These are phyloP conservation scores for Artemisia tridentata DNA, from an alignment of 129 eudicot genomes.

Conservation along the genomic window DNA sequence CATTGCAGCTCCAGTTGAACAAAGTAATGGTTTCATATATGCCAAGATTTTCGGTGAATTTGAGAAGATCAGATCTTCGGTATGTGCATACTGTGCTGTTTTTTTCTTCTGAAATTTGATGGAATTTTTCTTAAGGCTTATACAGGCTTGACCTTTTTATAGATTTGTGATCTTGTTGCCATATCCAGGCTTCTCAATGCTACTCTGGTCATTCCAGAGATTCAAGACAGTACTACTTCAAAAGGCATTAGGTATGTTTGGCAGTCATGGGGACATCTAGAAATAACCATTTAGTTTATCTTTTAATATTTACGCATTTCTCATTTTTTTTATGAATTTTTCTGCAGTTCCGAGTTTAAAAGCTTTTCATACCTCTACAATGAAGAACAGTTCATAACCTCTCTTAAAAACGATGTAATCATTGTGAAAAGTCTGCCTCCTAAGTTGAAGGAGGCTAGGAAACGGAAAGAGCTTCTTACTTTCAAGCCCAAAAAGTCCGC, in stretches of 20 bases:
- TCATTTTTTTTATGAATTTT: conserved; percentile 7
- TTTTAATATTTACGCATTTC: not conserved
- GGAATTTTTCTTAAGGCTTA: conserved; percentile 22
- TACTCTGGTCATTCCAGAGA: conserved; percentile 93
- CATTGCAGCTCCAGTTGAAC: conserved; percentile 62
- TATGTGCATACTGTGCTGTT: conserved; percentile 36
- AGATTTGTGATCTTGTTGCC: conserved; percentile 94
- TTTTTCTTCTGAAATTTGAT: conserved; percentile 5
- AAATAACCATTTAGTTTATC: conserved; percentile 16
- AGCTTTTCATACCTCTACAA: conserved; percentile 88
- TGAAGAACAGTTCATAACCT: conserved; percentile 74
- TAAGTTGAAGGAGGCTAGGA: conserved; percentile 59
- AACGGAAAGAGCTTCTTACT: conserved; percentile 54
- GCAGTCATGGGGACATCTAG: conserved; percentile 8
- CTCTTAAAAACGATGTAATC: conserved; percentile 69
- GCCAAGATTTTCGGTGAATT: conserved; percentile 93
- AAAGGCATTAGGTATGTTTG: conserved; percentile 79
- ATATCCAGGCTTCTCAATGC: conserved; percentile 95
- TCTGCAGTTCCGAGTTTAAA: conserved; percentile 70
- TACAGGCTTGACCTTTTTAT: conserved; percentile 46
- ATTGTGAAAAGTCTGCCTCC: conserved; percentile 69
- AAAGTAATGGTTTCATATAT: conserved; percentile 76
- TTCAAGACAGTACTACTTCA: conserved; percentile 73
- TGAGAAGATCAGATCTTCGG: conserved; percentile 87
- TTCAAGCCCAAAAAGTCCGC: conserved; percentile 70